phyloP scores from a whole-genome alignment of 2,329 filamentous ascomycete genomes.

The Mycosphaerelloides madeirae region DNA sequence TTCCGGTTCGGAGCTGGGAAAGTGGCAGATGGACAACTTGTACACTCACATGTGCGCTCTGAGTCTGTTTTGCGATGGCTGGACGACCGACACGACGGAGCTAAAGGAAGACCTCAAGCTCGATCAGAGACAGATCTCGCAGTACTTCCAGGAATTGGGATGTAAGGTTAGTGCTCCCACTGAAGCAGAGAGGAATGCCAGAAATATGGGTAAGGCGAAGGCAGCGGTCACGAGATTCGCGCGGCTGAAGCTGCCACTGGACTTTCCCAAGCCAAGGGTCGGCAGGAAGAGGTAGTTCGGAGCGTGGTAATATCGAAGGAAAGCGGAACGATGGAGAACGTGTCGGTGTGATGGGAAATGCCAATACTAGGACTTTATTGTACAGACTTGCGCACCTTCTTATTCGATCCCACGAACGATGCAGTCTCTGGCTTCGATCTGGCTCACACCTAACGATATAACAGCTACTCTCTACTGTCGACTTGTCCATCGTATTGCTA shows the following conservation, averaged over 20 bases:
- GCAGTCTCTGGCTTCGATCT: too few species aligned
- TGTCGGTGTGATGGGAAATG: too few species aligned
- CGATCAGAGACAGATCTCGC: constrained; percentile 63
- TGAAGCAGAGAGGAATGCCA: constrained; percentile 43
- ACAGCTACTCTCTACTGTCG: too few species aligned
- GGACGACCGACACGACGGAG: constrained; percentile 64
- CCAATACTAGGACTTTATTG: too few species aligned
- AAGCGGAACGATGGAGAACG: too few species aligned
- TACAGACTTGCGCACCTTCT: too few species aligned
- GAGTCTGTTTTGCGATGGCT: constrained; percentile 67
- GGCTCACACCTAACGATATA: too few species aligned
- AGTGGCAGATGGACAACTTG: constrained; percentile 66
- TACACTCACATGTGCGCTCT: constrained; percentile 69
- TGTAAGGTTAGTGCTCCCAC: constrained; percentile 53
- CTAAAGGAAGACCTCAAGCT: constrained; percentile 67
- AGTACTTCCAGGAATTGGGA: constrained; percentile 73
- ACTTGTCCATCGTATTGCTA: too few species aligned
- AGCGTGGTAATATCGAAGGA: too few species aligned
- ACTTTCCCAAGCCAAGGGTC: constrained; percentile 63
- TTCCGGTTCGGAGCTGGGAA: constrained; percentile 57
- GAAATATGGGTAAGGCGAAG: constrained; percentile 57
- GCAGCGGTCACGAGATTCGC: constrained; percentile 60
- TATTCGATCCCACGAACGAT: too few species aligned
- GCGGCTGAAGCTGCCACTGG: constrained; percentile 69
- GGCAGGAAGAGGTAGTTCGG: constrained; percentile 17